Base-by-base conservation (phyloP, 2,329 filamentous ascomycete genomes). In the Arthrinium puccinioides region DNA sequence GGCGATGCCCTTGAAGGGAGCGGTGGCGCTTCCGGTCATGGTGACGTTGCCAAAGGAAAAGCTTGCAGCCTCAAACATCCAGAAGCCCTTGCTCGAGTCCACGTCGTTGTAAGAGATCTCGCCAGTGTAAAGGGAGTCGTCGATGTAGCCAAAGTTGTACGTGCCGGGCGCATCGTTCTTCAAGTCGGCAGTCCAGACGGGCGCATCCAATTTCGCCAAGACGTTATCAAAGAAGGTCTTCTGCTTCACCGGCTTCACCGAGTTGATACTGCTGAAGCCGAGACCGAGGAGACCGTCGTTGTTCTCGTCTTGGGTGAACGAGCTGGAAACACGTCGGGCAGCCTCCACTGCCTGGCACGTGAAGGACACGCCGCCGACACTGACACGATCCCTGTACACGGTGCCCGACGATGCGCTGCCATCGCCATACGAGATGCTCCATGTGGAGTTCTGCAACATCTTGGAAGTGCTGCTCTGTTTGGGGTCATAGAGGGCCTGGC, bases 51-150 rank as follows among this genome's bases (percentile, higher is more conserved):
- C 77, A 41, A 80, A 53, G 27, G 59, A 57, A 60, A 76, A 81
- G 32, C 70, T 73, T 21, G 65, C 61, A 13, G 72, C 64, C 18
- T 66, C 72, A 64, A 83, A 80, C 36, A 69, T 61, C 79, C 80
- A 84, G 65, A 74, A 82, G 11, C 79, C 79, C 20, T 74, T 53
- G 31, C 63, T 66, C 46, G 50, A 65, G 57, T 79, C 69, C 38
- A 79, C 74, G 13, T 68, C 52, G 21, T 70, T 57, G 53, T 79
- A 82, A 41, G 65, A 64, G 50, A 83, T 71, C 23, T 61, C 44
- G 32, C 78, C 79, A 0, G 65, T 75, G 62, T 76, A 79, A 52
- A 79, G 56, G 49, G 59, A 61, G 24, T 51, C 50, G 57, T 83
- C 76, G 40, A 81, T 73, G 62, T 66, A 60, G 10, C 57, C 57